Evolutionary conservation across 108 stramenopile genomes (phyloP), one percentile per base, ranked within the genome.

Genomic region (Skeletonema grethae): DNA sequence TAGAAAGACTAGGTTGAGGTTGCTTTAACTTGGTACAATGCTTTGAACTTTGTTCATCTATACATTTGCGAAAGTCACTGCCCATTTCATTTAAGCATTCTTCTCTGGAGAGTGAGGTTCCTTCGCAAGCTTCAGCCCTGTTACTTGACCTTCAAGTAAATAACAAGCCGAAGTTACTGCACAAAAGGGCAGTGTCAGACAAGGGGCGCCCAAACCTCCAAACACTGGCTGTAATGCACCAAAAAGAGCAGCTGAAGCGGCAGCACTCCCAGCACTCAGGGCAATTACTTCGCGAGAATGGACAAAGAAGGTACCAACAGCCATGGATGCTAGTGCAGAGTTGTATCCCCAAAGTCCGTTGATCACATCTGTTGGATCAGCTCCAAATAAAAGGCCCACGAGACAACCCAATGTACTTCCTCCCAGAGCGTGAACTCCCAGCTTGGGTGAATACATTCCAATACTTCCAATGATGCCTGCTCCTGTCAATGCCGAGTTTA

Each of bases 151-250:
- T 15, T 75, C 87, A 25, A 91, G 61, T 36, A 84, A 61, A 70
- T 89, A 93, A 43, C 85, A 88, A 12, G 75, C 88, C 7, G 86
- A 83, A 62, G 85, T 81, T 28, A 88, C 85, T 18, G 83, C 65
- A 62, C 93, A 94, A 65, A 94, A 94, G 4, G 93, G 93, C 32
- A 94, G 73, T 7, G 93, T 94, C 63, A 94, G 67, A 48, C 86
- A 86, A 1, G 93, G 89, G 32, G 78, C 83, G 7, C 83, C 87
- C 29, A 67, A 77, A 0, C 67, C 72, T 60, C 87, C 89, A 78
- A 88, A 85, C 11, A 86, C 65, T 8, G 74, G 69, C 36, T 87
- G 76, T 69, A 94, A 82, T 25, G 86, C 87, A 8, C 88, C 93
- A 71, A 91, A 91, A 56, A 88, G 41, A 38, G 76, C 84, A 9